Percentiles rank a stretch among this genome's conserved stretches.
Evolutionary conservation across 1,284 basidiomycete genomes (phyloP).

Genomic region (Microbotryum scabiosae): DNA sequence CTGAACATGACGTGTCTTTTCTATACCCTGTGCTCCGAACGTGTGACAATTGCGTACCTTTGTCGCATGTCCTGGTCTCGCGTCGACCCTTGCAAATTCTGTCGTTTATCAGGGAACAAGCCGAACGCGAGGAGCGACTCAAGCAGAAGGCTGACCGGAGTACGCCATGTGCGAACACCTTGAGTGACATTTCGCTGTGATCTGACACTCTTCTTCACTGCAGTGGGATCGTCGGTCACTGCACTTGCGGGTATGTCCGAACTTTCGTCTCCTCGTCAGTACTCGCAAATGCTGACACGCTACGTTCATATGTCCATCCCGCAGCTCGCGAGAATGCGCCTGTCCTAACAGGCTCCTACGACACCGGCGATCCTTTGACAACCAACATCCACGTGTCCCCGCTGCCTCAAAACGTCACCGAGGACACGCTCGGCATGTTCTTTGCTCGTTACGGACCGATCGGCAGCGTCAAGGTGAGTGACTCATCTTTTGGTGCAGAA

Average conservation of each 20-base stretch:
- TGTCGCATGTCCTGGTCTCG: not conserved
- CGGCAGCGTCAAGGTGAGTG: conserved; percentile 42
- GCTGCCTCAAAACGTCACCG: conserved; percentile 72
- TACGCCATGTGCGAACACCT: conserved; percentile 1
- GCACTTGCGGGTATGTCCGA: conserved; percentile 62
- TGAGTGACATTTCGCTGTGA: conserved; percentile 41
- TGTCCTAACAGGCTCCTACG: conserved; percentile 58
- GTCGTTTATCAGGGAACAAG: conserved; percentile 62
- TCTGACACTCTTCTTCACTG: conserved; percentile 25
- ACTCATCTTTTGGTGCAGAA: not conserved
- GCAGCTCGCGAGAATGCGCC: conserved; percentile 28
- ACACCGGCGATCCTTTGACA: conserved; percentile 73
- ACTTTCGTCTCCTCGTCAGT: no score
- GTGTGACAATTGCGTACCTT: no score
- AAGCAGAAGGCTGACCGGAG: conserved; percentile 48
- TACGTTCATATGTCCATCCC: not conserved
- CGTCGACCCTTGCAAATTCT: not conserved
- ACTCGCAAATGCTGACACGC: not conserved
- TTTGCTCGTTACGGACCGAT: conserved; percentile 57
- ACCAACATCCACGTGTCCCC: conserved; percentile 72
- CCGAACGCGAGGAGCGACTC: conserved; percentile 72
- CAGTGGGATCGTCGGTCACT: conserved; percentile 60
- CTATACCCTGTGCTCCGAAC: not conserved
- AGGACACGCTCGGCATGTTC: conserved; percentile 72
- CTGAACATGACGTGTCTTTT: conserved; percentile 17